Evolutionary conservation across 306 rosid species (phyloP), one percentile per base, ranked within the genome.

Genomic region (Hippophae tibetana): DNA sequence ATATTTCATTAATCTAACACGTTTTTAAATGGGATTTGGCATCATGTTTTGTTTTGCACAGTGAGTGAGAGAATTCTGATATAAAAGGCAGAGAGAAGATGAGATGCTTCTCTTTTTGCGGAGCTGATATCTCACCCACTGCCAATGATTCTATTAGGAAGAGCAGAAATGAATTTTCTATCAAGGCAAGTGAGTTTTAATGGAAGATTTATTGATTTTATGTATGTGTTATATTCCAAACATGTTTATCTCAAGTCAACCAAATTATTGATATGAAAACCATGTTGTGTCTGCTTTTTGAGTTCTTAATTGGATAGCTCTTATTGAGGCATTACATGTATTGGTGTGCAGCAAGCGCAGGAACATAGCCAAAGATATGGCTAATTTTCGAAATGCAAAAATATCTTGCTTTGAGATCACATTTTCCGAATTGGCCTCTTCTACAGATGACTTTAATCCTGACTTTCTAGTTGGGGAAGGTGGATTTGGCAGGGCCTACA

Each of bases 401-500:
- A 79, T 72, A 49, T 62, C 68, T 41, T 61, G 69, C 3, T 73
- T 14, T 58, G 43, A 57, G 46, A 79, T 85, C 67, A 64, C 77
- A 4, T 72, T 67, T 55, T 59, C 63, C 13, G 79, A 85, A 48
- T 18, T 85, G 0, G 57, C 47, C 57, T 62, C 56, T 5, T 80
- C 93, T 54, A 82, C 93, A 9, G 73, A 79, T 26, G 62, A 75
- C 38, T 85, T 74, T 64, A 77, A 54, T 65, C 6, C 65, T 51
- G 79, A 66, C 10, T 26, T 47, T 54, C 64, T 70, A 47, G 9
- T 79, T 1, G 93, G 88, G 0, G 86, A 79, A 74, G 93, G 93
- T 65, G 93, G 93, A 62, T 82, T 77, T 7, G 93, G 93, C 48
- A 77, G 45, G 52, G 88, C 82, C 9, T 85, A 82, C 65, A 79